Percentiles rank a stretch among this genome's conserved stretches.
phyloP scores from a whole-genome alignment of 2,329 filamentous ascomycete genomes.

The Fonsecaea multimorphosa region DNA sequence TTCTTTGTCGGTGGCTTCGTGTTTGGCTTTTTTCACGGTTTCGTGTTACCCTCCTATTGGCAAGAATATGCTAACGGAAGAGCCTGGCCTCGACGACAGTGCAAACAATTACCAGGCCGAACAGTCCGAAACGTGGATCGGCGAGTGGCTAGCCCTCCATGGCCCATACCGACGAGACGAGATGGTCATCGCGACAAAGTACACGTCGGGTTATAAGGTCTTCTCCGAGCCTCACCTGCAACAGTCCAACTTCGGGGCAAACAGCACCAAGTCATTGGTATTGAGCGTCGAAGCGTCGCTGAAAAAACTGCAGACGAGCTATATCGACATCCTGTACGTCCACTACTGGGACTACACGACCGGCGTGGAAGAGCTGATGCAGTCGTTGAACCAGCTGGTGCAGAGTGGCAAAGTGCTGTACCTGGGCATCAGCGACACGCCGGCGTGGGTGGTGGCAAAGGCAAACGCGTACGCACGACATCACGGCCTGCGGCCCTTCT shows the following conservation, averaged over 20 bases:
- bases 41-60: no score
- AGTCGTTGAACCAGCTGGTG: conserved; percentile 68
- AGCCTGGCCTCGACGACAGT: neutral
- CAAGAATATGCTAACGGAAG: neutral
- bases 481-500: conserved; percentile 73
- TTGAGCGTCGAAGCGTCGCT: conserved; percentile 44
- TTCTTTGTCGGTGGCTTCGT: no score
- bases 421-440: conserved; percentile 70
- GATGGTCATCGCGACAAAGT: conserved; percentile 64
- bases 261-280: conserved; percentile 45
- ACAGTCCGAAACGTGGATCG: conserved; percentile 57
- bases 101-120: conserved; percentile 53
- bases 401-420: conserved; percentile 68
- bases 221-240: conserved; percentile 27
- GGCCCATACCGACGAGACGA: conserved; percentile 52
- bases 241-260: conserved; percentile 53
- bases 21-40: no score
- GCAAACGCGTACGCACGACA: conserved; percentile 66
- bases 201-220: conserved; percentile 48
- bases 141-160: conserved; percentile 58
- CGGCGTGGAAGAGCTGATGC: conserved; percentile 71
- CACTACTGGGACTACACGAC: conserved; percentile 69
- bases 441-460: conserved; percentile 66
- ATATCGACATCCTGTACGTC: conserved; percentile 48
- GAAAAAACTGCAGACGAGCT: conserved; percentile 45